Percentiles rank a stretch among this genome's conserved stretches.
These are phyloP conservation scores for Vitis hybrid DNA, from an alignment of 177 flowering plant species.

Conservation along the genomic window DNA sequence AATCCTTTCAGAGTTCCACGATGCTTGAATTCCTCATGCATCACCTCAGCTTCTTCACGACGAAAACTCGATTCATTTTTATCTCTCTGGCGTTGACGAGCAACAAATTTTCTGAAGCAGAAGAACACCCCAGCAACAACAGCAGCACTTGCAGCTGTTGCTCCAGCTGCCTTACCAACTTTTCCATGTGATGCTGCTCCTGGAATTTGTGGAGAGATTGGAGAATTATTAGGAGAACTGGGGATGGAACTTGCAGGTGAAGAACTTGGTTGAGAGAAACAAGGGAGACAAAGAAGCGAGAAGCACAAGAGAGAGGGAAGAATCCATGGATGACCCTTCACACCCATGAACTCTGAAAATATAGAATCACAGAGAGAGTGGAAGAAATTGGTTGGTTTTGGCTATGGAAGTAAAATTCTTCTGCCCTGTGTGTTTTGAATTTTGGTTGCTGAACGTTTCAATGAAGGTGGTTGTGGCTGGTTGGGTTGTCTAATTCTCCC, in stretches of 20 bases:
- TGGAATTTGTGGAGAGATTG: slow-evolving; percentile 5
- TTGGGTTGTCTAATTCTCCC: slow-evolving; percentile 6
- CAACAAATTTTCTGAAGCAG: slow-evolving; percentile 19
- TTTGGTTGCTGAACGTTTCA: slow-evolving; percentile 34
- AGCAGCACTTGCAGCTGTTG: slow-evolving; percentile 49
- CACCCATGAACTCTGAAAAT: slow-evolving; percentile 8
- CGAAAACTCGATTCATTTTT: slow-evolving; percentile 5
- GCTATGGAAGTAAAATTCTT: slow-evolving; percentile 1
- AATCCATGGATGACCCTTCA: neutral
- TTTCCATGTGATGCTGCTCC: slow-evolving; percentile 4
- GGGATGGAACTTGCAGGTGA: neutral
- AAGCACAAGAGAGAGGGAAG: slow-evolving; percentile 7
- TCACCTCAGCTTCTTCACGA: slow-evolving; percentile 18
- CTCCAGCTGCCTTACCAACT: slow-evolving; percentile 38
- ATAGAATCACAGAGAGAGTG: slow-evolving; percentile 2
- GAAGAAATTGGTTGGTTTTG: neutral
- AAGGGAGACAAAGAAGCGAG: slow-evolving; percentile 10
- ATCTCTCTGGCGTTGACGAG: slow-evolving; percentile 6
- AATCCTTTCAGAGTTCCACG: slow-evolving; percentile 52
- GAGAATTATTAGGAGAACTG: neutral
- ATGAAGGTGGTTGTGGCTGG: slow-evolving; percentile 29
- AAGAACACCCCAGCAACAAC: slow-evolving; percentile 47
- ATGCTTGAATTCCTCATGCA: slow-evolving; percentile 18
- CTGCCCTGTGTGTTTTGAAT: neutral
- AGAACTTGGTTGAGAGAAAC: slow-evolving; percentile 23